Base-by-base conservation (phyloP, 2,329 filamentous ascomycete species). In the Thielaviopsis musarum region DNA sequence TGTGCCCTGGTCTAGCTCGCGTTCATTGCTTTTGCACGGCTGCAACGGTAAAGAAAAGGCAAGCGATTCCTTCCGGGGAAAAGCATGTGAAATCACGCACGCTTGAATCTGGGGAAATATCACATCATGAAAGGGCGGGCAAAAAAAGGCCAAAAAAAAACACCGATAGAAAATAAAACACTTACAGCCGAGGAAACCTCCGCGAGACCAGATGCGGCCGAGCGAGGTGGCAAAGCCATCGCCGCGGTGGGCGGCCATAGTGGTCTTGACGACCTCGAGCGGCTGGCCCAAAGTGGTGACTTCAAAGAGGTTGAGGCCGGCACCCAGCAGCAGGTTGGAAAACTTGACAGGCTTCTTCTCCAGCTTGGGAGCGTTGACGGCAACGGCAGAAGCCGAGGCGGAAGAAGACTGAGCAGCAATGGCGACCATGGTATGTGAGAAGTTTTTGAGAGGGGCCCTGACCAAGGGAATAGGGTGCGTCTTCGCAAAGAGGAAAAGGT, bases 291-390 rank as follows among this genome's bases (percentile, higher is more conserved):
- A 73, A 61, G 78, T 79, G 64, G 77, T 81, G 70, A 86, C 78
- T 83, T 96, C 91, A 73, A 96, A 96, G 82, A 96, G 77, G 80
- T 95, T 96, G 76, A 96, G 82, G 67, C 90, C 88, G 70, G 88
- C 88, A 70, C 91, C 91, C 68, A 96, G 83, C 69, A 98, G 79
- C 81, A 98, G 75, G 78, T 98, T 98, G 79, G 90, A 95, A 81
- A 97, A 97, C 83, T 96, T 97, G 82, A 98, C 82, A 66, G 93
- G 93, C 83, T 97, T 97, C 87, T 97, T 97, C 85, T 96, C 91
- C 72, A 94, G 77, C 73, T 72, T 75, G 64, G 73, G 73, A 67
- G 71, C 68, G 64, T 72, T 66, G 70, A 72, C 76, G 73, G 71
- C 75, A 74, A 73, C 74, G 66, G 78, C 74, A 68, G 79, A 71